Conservation (phyloP, 495 filamentous ascomycete species). For the Neurospora discreta region DNA sequence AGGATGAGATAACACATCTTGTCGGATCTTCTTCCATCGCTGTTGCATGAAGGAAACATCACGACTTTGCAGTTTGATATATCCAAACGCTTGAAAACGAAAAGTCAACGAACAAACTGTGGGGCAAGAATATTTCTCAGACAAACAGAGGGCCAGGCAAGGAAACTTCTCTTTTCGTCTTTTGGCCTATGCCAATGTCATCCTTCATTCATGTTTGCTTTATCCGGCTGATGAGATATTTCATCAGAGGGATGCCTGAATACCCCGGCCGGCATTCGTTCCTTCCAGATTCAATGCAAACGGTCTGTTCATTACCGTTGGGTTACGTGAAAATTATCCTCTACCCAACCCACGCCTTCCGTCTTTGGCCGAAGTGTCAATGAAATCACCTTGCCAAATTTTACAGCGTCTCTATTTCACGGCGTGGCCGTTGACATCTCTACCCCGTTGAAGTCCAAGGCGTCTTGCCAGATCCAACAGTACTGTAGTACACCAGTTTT, state of each 20-base stretch:
- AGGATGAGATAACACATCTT: neutral
- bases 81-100: neutral
- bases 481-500: neutral
- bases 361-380: neutral
- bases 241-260: neutral
- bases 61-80: neutral
- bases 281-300: neutral
- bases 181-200: neutral
- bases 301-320: neutral
- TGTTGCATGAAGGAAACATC: neutral
- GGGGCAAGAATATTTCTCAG: neutral
- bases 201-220: neutral
- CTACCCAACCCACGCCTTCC: neutral
- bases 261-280: neutral
- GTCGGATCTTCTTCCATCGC: neutral
- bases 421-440: neutral
- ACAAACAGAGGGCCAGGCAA: neutral
- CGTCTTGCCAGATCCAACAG: neutral
- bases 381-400: neutral
- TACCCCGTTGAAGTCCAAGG: neutral
- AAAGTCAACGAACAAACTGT: neutral
- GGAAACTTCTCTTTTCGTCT: neutral
- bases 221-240: neutral
- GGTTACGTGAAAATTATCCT: neutral
- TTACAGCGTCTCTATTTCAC: neutral